Conservation (phyloP, 257 asterid genomes). For the Penstemon eatonii region DNA sequence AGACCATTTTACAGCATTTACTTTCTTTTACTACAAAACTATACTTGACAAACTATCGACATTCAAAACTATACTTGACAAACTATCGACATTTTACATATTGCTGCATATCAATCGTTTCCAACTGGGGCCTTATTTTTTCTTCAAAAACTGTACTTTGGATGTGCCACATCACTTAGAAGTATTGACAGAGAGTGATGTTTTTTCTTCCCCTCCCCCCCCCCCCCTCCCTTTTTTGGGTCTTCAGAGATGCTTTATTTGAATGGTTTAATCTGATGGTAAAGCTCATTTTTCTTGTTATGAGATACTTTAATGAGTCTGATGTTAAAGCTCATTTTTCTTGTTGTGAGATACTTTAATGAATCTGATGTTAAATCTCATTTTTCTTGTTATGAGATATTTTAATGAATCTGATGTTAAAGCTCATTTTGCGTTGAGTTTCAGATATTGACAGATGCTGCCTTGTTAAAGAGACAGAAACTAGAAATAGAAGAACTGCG, state of each 20-base stretch:
- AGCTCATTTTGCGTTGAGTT: constrained; percentile 27
- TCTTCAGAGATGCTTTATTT: background rate
- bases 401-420: constrained; percentile 18
- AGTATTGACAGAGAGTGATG: background rate
- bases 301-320: background rate
- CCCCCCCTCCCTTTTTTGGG: no score
- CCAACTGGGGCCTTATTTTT: constrained; percentile 3
- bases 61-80: constrained; percentile 9
- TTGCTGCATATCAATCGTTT: constrained; percentile 8
- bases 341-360: background rate
- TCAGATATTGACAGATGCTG: constrained; percentile 94
- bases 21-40: constrained; percentile 1
- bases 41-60: background rate
- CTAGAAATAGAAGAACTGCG: constrained; percentile 89
- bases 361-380: background rate
- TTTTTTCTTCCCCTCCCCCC: no score
- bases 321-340: no score
- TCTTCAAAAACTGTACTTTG: background rate
- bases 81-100: background rate
- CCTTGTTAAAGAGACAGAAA: constrained; percentile 84
- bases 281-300: no score
- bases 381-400: background rate
- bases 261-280: background rate
- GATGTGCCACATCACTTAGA: constrained; percentile 11
- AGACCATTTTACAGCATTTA: no score